Evolutionary conservation across 495 filamentous ascomycete genomes (phyloP), one percentile per base, ranked within the genome.

Genomic region (Lindgomyces ingoldianus): DNA sequence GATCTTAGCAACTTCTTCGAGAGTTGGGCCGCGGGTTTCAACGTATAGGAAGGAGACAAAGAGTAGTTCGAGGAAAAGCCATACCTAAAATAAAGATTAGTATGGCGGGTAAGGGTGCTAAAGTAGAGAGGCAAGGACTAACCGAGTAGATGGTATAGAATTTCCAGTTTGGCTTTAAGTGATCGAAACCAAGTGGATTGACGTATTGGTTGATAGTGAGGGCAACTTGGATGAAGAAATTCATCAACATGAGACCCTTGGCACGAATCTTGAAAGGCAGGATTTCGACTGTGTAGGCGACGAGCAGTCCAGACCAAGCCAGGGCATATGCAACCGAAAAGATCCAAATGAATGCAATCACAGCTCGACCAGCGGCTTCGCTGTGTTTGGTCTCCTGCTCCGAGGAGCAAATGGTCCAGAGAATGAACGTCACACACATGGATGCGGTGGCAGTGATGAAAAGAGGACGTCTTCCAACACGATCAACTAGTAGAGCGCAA

Each of bases 231-330:
- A 87, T 81, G 26, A 80, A 84, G 53, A 88, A 78, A 68, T 84
- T 83, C 73, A 85, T 82, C 53, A 85, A 77, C 73, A 88, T 85
- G 77, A 89, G 84, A 44, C 87, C 87, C 78, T 89, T 91, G 44
- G 86, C 85, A 18, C 87, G 83, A 60, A 89, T 78, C 47, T 83
- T 81, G 76, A 86, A 91, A 0, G 86, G 86, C 12, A 87, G 76
- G 33, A 90, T 84, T 76, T 89, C 87, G 26, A 87, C 64, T n/a
- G 69, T 60, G 57, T 77, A 76, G 27, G 85, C 83, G 50, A 87
- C 81, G 29, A 89, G 76, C 55, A 89, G 75, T 46, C 85, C 67
- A 44, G 73, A 67, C 67, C 70, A 74, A 14, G 75, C 72, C 47
- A 73, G 57, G 0, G 65, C 63, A 48, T 73, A 67, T 21, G 71